These are phyloP conservation scores for Vitis amurensis DNA, from an alignment of 164 flowering plant genomes.

Conservation along the genomic window DNA sequence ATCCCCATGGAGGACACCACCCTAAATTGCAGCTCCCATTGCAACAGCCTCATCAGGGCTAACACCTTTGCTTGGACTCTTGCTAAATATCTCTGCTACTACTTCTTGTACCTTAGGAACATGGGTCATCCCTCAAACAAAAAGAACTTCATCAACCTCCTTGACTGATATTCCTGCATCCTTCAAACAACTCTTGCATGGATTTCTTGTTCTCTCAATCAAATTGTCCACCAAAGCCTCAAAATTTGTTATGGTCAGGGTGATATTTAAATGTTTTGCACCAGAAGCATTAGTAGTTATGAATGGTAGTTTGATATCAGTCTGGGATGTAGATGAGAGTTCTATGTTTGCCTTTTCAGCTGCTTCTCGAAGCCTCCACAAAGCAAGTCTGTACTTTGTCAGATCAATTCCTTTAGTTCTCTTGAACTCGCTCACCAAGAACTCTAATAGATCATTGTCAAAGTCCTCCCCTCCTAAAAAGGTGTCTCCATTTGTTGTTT, in stretches of 20 bases:
- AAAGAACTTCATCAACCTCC: constrained; percentile 39
- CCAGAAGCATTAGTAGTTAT: constrained; percentile 46
- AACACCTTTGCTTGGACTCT: constrained; percentile 37
- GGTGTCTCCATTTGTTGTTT: constrained; percentile 46
- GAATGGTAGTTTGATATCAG: constrained; percentile 43
- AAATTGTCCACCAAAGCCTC: constrained; percentile 29
- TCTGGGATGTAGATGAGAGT: constrained; percentile 41
- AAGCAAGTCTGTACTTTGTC: constrained; percentile 32
- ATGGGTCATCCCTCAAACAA: constrained; percentile 44
- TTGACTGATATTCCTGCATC: constrained; percentile 33
- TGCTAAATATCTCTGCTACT: constrained; percentile 36
- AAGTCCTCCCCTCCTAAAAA: constrained; percentile 50
- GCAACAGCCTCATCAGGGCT: constrained; percentile 52
- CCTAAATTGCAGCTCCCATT: constrained; percentile 45
- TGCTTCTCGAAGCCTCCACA: constrained; percentile 39
- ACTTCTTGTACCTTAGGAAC: constrained; percentile 39
- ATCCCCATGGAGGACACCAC: constrained; percentile 38
- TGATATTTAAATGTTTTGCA: constrained; percentile 37
- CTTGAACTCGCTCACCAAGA: constrained; percentile 35
- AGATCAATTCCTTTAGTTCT: constrained; percentile 32
- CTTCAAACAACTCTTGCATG: constrained; percentile 35
- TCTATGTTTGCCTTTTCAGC: constrained; percentile 46
- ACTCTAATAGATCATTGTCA: constrained; percentile 32
- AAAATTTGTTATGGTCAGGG: constrained; percentile 36
- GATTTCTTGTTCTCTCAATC: constrained; percentile 33